Evolutionary conservation across 257 asterid genomes (phyloP).

Genomic region (Nicotiana obtusifolia): DNA sequence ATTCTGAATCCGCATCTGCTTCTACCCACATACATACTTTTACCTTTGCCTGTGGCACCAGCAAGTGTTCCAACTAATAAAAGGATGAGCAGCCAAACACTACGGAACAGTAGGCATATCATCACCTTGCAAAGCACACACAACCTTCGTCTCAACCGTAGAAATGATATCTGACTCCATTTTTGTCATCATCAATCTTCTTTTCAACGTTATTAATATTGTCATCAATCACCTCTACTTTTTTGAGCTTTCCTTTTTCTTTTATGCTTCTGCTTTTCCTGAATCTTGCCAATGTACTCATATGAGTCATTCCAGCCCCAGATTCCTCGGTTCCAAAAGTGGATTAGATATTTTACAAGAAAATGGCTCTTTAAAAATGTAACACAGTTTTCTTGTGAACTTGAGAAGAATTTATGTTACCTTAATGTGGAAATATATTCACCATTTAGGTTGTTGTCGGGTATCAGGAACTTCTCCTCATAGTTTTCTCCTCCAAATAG

Average conservation of each 20-base stretch:
- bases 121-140: slow-evolving; percentile 56
- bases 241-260: background rate
- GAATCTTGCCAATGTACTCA: slow-evolving; percentile 65
- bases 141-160: slow-evolving; percentile 22
- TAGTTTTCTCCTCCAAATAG: slow-evolving; percentile 61
- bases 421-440: slow-evolving; percentile 77
- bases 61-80: slow-evolving; percentile 66
- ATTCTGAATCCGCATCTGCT: background rate
- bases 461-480: slow-evolving; percentile 46
- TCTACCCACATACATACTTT: slow-evolving; percentile 67
- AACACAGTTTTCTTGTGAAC: background rate
- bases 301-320: slow-evolving; percentile 98
- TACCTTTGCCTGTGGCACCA: slow-evolving; percentile 74
- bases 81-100: slow-evolving; percentile 56
- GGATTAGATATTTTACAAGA: background rate
- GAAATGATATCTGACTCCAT: slow-evolving; percentile 60
- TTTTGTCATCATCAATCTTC: background rate
- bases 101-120: slow-evolving; percentile 54
- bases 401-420: slow-evolving; percentile 13
- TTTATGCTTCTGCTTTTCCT: slow-evolving; percentile 19
- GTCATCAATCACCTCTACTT: no score
- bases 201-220: no score
- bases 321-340: slow-evolving; percentile 45
- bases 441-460: slow-evolving; percentile 60
- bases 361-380: no score